Evolutionary conservation across 1,284 basidiomycete genomes (phyloP), one percentile per base, ranked within the genome.

Genomic region (Pseudozyma thailandica): DNA sequence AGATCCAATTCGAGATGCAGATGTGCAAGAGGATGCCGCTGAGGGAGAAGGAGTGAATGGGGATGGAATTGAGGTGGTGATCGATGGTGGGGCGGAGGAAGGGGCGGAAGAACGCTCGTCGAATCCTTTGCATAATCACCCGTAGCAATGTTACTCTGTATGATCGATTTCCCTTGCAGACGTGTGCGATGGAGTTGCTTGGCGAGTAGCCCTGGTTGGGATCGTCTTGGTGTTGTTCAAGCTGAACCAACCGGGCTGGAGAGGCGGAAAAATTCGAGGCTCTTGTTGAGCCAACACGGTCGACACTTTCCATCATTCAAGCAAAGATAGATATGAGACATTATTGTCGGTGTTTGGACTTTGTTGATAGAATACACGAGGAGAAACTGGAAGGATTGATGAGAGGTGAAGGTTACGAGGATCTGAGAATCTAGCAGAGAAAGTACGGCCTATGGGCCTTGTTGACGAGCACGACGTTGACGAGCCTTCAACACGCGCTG

Each of bases 401-500:
- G 3, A 38, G 37, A n/a, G 7, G 16, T 45, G 26, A 23, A 46
- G 9, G 7, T 20, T 23, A 18, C 16, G n/a, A 16, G 21, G 20
- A 15, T 6, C 28, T 44, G 25, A n/a, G n/a, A n/a, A n/a, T n/a
- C n/a, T n/a, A n/a, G n/a, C n/a, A n/a, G n/a, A n/a, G n/a, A n/a
- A n/a, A n/a, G 26, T 27, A 8, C 1, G 25, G 12, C 13, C 20
- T 25, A 23, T 21, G 16, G 41, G 21, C 28, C 30, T 55, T 63
- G 30, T 57, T 42, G 33, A n/a, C 59, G 59, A 48, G 65, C 55
- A 9, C 66, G 43, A 25, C 66, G 66, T 50, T 70, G 60, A 43
- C 66, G 55, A 35, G 66, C 66, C 39, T 64, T 70, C 41, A 70
- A 35, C 7, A 64, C 56, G 6, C 66, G 31, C 13, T 63, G 49